phyloP scores from a whole-genome alignment of 495 filamentous ascomycete species.

The Parathielavia hyrcaniae region DNA sequence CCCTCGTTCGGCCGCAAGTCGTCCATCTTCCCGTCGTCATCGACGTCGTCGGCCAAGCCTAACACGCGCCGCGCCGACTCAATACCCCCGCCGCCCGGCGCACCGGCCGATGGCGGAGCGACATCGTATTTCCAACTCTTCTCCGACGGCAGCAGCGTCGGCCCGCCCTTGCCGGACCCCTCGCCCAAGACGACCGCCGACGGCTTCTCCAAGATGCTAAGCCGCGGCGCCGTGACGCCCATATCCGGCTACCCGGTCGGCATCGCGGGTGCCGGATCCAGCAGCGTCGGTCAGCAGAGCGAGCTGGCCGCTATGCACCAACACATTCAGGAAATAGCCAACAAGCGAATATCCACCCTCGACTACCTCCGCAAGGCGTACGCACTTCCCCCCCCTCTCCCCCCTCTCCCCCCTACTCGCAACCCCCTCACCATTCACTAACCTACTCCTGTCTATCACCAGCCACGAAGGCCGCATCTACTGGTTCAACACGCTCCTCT shows the following conservation, averaged over 20 bases:
- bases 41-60: constrained; percentile 30
- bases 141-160: constrained; percentile 27
- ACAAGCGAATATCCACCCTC: constrained; percentile 92
- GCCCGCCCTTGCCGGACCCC: constrained; percentile 35
- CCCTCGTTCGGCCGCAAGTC: constrained; percentile 42
- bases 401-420: background rate
- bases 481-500: constrained; percentile 96
- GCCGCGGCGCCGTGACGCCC: constrained; percentile 33
- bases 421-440: constrained; percentile 15
- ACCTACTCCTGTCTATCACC: constrained; percentile 11
- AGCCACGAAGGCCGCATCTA: constrained; percentile 91
- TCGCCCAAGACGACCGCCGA: constrained; percentile 34
- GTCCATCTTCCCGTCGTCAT: constrained; percentile 39
- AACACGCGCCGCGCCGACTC: constrained; percentile 37
- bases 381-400: constrained; percentile 31
- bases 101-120: constrained; percentile 14
- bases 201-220: constrained; percentile 42
- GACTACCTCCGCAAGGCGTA: constrained; percentile 90
- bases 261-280: constrained; percentile 28
- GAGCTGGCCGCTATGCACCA: constrained; percentile 52
- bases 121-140: background rate
- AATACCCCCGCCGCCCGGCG: constrained; percentile 25
- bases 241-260: constrained; percentile 29
- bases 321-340: constrained; percentile 81
- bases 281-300: constrained; percentile 25